Conservation (phyloP, 345 rosid species). For the Murraya koenigii region DNA sequence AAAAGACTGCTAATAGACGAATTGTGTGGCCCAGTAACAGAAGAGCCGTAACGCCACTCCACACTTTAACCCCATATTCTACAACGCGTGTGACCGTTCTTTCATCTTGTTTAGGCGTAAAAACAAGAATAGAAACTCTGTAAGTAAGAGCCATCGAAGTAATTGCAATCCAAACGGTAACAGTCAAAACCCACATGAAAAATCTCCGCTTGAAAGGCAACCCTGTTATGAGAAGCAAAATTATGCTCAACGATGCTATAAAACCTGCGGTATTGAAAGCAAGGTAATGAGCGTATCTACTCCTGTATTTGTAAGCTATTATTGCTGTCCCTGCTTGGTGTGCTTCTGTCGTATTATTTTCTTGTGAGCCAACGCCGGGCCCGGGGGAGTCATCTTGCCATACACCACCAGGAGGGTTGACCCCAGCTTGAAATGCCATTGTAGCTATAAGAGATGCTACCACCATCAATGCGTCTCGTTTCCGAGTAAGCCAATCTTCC, state of each 20-base stretch:
- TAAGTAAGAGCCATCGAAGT: slow-evolving; percentile 19
- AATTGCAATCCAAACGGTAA: slow-evolving; percentile 33
- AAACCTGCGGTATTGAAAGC: slow-evolving; percentile 19
- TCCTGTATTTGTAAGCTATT: slow-evolving; percentile 8
- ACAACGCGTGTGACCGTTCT: not conserved
- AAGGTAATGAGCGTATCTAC: slow-evolving; percentile 8
- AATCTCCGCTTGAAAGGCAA: slow-evolving; percentile 23
- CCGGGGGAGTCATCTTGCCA: slow-evolving; percentile 22
- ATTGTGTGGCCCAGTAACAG: not conserved
- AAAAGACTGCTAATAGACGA: not conserved
- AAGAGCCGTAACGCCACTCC: slow-evolving; percentile 12
- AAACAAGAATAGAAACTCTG: not conserved
- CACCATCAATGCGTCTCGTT: slow-evolving; percentile 28
- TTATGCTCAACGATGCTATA: slow-evolving; percentile 31
- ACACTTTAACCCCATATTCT: not conserved
- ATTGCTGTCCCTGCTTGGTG: slow-evolving; percentile 24
- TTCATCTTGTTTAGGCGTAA: slow-evolving; percentile 10
- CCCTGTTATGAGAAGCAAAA: slow-evolving; percentile 30
- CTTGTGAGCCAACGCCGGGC: not conserved
- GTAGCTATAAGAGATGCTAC: slow-evolving; percentile 41
- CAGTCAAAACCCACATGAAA: slow-evolving; percentile 34
- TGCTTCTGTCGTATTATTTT: not conserved
- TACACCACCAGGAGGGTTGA: slow-evolving; percentile 31
- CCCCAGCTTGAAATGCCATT: slow-evolving; percentile 32
- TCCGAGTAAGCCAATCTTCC: slow-evolving; percentile 25